These are phyloP conservation scores for Eucalyptus sideroxylon DNA, from an alignment of 345 rosid species.

Conservation along the genomic window DNA sequence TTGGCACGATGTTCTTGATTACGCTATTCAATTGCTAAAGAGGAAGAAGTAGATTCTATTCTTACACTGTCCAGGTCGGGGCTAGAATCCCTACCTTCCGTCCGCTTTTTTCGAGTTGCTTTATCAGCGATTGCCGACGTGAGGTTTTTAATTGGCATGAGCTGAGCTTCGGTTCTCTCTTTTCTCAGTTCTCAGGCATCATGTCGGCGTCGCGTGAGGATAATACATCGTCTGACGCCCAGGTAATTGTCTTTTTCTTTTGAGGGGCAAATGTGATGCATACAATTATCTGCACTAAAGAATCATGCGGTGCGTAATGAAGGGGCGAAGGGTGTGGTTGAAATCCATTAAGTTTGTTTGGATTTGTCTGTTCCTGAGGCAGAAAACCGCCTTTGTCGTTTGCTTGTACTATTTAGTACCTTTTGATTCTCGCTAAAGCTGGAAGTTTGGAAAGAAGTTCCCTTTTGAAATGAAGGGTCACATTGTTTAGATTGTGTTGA, in stretches of 20 bases:
- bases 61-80: background rate
- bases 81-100: background rate
- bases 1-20: background rate
- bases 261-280: background rate
- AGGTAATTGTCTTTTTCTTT: conserved; percentile 21
- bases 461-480: background rate
- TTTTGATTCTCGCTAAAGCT: background rate
- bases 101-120: background rate
- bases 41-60: background rate
- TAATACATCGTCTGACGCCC: conserved; percentile 21
- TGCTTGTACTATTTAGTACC: background rate
- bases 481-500: background rate
- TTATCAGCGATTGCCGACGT: background rate
- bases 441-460: background rate
- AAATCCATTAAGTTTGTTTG: background rate
- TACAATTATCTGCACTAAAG: background rate
- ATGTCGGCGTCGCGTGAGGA: conserved; percentile 57
- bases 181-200: background rate
- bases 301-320: background rate
- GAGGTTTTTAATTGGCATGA: background rate
- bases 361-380: background rate
- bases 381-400: background rate
- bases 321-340: background rate
- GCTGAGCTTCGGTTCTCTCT: background rate
- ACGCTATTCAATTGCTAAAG: background rate